Evolutionary conservation across 345 rosid genomes (phyloP), one percentile per base, ranked within the genome.

Genomic region (Dovyalis caffra): DNA sequence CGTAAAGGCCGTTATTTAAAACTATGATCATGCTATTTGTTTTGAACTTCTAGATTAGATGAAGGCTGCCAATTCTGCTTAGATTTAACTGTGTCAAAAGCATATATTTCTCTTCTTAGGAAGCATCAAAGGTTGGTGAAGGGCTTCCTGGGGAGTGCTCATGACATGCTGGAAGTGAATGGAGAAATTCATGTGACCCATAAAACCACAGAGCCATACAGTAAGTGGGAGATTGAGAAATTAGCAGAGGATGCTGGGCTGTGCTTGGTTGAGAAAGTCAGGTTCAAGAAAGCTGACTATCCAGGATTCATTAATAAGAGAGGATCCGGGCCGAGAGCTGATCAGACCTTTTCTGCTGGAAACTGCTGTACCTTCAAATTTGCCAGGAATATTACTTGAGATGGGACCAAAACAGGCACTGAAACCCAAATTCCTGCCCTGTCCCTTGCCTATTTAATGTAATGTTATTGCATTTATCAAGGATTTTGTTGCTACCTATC

Each of bases 151-250:
- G 12, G 33, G 8, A 62, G 33, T 28, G 29, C 10, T 8, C 26
- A 6, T 25, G 20, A 25, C 2, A 14, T 62, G 66, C 29, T 62
- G 33, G 32, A 28, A 26, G 7, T 2, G 31, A 26, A 25, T 26
- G 66, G 66, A 32, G 66, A 62, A 32, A 7, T 62, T 62, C 66
- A 62, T 14, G 66, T 62, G 33, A 62, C 66, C 33, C 66, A 62
- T 25, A 62, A 62, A 25, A 15, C 20, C 33, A 32, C 33, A 14
- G 20, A 25, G 6, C 66, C 66, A 0, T 62, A 11, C 33, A 28
- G 37, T 29, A 25, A 15, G 18, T 62, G 66, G 66, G 33, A 62
- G 32, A 62, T 62, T 11, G 33, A 62, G 66, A 15, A 15, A 26
- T 32, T 62, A 32, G 66, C 66, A 28, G 31, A 25, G 31, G 31